Conservation (phyloP, 805 yeast species). For the Candida maesae region DNA sequence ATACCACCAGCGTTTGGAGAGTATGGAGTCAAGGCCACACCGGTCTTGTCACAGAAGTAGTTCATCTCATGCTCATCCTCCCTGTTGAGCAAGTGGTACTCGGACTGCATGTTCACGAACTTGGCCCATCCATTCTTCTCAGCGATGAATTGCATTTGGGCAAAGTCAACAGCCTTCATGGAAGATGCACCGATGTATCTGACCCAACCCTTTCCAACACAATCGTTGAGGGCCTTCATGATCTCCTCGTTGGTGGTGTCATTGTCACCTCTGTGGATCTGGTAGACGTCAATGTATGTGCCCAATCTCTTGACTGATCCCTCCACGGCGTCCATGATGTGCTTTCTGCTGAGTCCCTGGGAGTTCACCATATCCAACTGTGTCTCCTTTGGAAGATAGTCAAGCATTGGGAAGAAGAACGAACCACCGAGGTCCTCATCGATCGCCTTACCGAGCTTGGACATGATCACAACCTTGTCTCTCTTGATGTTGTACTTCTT, state of each 20-base stretch:
- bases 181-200: slow-evolving; percentile 63
- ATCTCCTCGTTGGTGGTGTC: slow-evolving; percentile 44
- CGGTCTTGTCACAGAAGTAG: slow-evolving; percentile 47
- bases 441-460: slow-evolving; percentile 32
- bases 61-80: slow-evolving; percentile 64
- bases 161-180: slow-evolving; percentile 54
- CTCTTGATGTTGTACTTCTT: slow-evolving; percentile 48
- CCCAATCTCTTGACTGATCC: slow-evolving; percentile 40
- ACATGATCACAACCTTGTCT: slow-evolving; percentile 50
- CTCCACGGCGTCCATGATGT: slow-evolving; percentile 42
- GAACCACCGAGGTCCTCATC: slow-evolving; percentile 7
- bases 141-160: slow-evolving; percentile 49
- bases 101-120: slow-evolving; percentile 57
- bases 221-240: slow-evolving; percentile 52
- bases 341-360: slow-evolving; percentile 41
- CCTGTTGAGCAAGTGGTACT: slow-evolving; percentile 49
- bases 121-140: slow-evolving; percentile 54
- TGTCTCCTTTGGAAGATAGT: background rate
- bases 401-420: background rate
- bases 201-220: slow-evolving; percentile 41
- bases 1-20: slow-evolving; percentile 54
- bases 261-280: slow-evolving; percentile 49
- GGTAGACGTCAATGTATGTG: slow-evolving; percentile 44
- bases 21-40: slow-evolving; percentile 59
- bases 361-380: slow-evolving; percentile 26